Evolutionary conservation across 495 filamentous ascomycete species (phyloP), one percentile per base, ranked within the genome.

Genomic region (Terfezia boudieri): DNA sequence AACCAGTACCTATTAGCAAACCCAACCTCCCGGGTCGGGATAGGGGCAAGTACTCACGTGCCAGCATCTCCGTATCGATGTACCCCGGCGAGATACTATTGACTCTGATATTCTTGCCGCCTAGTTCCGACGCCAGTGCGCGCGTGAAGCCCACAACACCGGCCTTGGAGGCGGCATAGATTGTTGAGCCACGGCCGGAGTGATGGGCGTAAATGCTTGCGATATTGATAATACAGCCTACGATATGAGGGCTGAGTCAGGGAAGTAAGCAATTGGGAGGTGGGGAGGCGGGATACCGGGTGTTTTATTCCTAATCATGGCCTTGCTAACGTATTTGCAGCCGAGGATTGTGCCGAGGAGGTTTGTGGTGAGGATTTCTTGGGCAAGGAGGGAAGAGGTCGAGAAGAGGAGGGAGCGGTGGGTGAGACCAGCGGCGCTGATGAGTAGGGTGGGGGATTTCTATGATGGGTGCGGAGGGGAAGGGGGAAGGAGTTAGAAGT

Each of bases 61-160:
- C 64, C 51, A 81, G 82, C 84, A 92, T 88, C 6, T 76, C 72
- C 7, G 84, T 87, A 23, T 79, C 70, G 55, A 90, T 81, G 68
- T 86, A 92, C 12, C 86, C 86, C 1, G 86, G 86, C n/a, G 86
- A 64, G 55, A 93, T 78, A 5, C 77, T 81, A 67, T 92, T 93
- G 35, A 82, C 82, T 16, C 86, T 71, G 51, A 89, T 72, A 9
- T 73, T 69, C 35, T 68, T 65, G 17, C 61, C 61, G 2, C 73
- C 79, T 2, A 78, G 66, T 59, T 90, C 85, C 20, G 70, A 71
- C 11, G 82, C 76, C 5, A 90, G 61, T 14, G 83, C 75, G 32
- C 81, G 71, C 0, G 85, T 89, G 37, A 93, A 67, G 41, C 74
- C 84, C 1, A 90, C 56, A 1, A 89, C 63, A 0, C 84, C 86